phyloP scores from a whole-genome alignment of 1,284 basidiomycete genomes.

The Apiotrichum mycotoxinovorans region DNA sequence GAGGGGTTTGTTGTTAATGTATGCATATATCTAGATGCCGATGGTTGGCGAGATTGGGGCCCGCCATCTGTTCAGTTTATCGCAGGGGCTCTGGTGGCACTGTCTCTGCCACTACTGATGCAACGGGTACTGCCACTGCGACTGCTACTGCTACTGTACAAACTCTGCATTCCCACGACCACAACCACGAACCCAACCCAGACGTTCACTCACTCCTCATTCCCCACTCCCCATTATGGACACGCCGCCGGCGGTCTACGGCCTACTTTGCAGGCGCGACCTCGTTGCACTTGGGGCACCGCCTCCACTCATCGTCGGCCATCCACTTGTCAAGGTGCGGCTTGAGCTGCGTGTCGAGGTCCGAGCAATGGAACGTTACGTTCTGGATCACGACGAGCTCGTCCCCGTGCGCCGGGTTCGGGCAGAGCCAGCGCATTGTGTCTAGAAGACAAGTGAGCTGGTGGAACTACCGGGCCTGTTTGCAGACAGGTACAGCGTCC shows the following conservation, averaged over 20 bases:
- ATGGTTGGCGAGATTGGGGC: neutral
- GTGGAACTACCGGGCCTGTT: no score
- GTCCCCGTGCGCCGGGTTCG: conserved; percentile 56
- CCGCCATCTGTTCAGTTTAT: no score
- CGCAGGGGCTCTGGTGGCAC: no score
- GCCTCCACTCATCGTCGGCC: conserved; percentile 59
- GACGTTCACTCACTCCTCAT: no score
- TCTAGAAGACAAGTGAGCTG: conserved; percentile 56
- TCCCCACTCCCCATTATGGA: no score
- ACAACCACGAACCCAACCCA: no score
- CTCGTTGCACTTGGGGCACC: conserved; percentile 65
- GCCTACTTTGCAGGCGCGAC: conserved; percentile 55
- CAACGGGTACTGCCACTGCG: no score
- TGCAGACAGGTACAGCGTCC: no score
- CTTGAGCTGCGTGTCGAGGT: conserved; percentile 91
- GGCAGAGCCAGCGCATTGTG: conserved; percentile 91
- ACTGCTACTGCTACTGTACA: no score
- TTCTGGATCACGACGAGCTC: conserved; percentile 80
- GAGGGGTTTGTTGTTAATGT: conserved; percentile 19
- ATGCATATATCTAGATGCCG: conserved; percentile 16
- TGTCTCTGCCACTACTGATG: no score
- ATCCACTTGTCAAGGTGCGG: conserved; percentile 81
- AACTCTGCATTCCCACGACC: no score
- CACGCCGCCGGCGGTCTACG: no score
- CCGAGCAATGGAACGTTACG: conserved; percentile 80